A percentile compares a stretch with the other conserved stretches of the same genome.
These are phyloP conservation scores for Magnusiomyces clavatus DNA, from an alignment of 1,139 yeast species.

Conservation along the genomic window DNA sequence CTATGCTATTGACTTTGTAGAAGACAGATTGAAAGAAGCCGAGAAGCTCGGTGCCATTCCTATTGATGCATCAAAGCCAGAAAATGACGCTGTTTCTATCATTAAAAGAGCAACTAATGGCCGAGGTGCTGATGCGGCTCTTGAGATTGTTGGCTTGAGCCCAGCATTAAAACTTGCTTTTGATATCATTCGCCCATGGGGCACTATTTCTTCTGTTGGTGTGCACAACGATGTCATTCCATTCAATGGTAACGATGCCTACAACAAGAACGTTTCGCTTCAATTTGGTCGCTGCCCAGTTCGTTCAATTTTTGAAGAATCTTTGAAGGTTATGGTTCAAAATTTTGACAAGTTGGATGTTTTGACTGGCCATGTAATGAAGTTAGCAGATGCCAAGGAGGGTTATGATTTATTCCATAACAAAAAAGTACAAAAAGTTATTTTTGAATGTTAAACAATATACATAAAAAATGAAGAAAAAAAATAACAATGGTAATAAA, in stretches of 20 bases:
- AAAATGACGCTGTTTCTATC: conserved; percentile 26
- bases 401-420: conserved; percentile 47
- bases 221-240: conserved; percentile 57
- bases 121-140: conserved; percentile 50
- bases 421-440: conserved; percentile 45
- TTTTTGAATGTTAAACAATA: conserved; percentile 33
- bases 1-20: conserved; percentile 47
- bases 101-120: conserved; percentile 33
- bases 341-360: conserved; percentile 40
- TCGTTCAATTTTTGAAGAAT: conserved; percentile 48
- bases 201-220: conserved; percentile 52
- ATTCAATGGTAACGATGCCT: conserved; percentile 51
- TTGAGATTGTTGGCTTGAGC: conserved; percentile 51
- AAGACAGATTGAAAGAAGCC: conserved; percentile 43
- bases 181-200: conserved; percentile 50
- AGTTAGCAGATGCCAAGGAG: conserved; percentile 39
- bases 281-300: conserved; percentile 64
- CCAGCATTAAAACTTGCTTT: conserved; percentile 46
- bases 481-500: neutral
- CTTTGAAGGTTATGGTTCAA: conserved; percentile 42
- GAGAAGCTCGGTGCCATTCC: conserved; percentile 42
- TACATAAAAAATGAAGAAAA: too few relatives aligned
- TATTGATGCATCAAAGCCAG: conserved; percentile 13
- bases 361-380: conserved; percentile 43
- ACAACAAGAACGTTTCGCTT: conserved; percentile 47